Evolutionary conservation across 495 filamentous ascomycete species (phyloP), one percentile per base, ranked within the genome.

Genomic region (Pseudoneurospora amorphoporcata): DNA sequence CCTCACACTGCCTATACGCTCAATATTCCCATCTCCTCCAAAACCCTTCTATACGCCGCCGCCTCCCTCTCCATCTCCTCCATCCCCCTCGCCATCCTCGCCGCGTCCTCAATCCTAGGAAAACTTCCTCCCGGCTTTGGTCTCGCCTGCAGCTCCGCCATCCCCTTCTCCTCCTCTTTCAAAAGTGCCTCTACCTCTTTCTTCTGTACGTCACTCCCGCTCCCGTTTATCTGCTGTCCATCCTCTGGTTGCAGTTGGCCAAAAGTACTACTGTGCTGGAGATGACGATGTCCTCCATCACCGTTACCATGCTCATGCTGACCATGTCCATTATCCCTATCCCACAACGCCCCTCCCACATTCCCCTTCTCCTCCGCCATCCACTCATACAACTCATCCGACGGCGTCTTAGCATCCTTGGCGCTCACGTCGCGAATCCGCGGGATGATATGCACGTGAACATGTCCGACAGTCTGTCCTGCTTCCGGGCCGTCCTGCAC

Each of bases 391-490:
- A 98, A 87, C 74, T 82, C 82, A 73, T 90, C 87, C 19, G 83
- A 81, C n/a, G 82, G 78, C 6, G 85, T 84, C 71, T 86, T 82
- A 12, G 84, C 84, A 23, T 80, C 75, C 75, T 86, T 86, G 65
- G 78, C 82, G 17, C 81, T 85, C 39, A 73, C 71, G 14, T 82
- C 81, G 17, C 76, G 73, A 69, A 85, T 84, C 47, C 95, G 83
- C 32, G 95, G 95, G 70, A 99, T 98, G 41, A 98, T 89, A 83
- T 99, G 96, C 68, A 92, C 90, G 82, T 99, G 96, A 16, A 98
- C 89, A 83, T 99, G 95, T 10, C 91, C 84, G 32, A 99, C 94
- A 37, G 88, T 89, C 85, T 99, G 95, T 0, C 95, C 95, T 1
- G 96, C 93, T 74, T 92, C 92, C 37, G 80, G 81, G 10, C 95